Evolutionary conservation across 176 grass and related monocot species (phyloP).

Genomic region (Oryza australiensis): DNA sequence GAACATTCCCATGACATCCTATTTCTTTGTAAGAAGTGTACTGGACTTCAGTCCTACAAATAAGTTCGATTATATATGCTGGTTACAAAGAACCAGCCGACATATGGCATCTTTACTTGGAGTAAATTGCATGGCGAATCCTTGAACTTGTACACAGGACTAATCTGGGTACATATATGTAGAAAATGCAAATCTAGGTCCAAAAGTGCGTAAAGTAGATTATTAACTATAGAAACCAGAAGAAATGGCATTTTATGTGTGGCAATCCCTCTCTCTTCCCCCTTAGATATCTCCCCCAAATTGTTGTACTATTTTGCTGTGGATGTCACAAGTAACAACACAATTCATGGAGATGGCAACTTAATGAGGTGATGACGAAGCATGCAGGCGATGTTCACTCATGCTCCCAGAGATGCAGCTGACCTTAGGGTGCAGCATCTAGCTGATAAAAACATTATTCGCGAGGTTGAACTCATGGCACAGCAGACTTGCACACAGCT

Average conservation of each 20-base stretch:
- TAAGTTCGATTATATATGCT: background rate
- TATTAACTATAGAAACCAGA: background rate
- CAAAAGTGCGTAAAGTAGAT: background rate
- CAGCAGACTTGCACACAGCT: background rate
- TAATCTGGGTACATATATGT: too few relatives aligned
- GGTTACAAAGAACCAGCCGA: slow-evolving; percentile 8
- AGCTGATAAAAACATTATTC: background rate
- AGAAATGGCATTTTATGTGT: too few relatives aligned
- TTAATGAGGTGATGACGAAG: background rate
- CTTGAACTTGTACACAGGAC: background rate
- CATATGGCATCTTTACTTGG: slow-evolving; percentile 3
- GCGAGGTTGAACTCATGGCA: background rate
- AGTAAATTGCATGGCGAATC: background rate
- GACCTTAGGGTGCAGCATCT: background rate
- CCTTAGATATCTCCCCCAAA: background rate
- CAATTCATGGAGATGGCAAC: background rate
- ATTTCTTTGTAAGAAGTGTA: slow-evolving; percentile 12
- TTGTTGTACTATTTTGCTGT: background rate
- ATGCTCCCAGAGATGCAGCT: background rate
- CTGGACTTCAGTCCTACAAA: background rate
- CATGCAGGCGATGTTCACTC: background rate
- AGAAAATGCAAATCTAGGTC: background rate
- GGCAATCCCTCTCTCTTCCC: too few relatives aligned
- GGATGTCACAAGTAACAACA: background rate
- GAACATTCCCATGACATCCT: background rate